Conservation (phyloP, 495 filamentous ascomycete genomes). For the Venustampulla echinocandica region DNA sequence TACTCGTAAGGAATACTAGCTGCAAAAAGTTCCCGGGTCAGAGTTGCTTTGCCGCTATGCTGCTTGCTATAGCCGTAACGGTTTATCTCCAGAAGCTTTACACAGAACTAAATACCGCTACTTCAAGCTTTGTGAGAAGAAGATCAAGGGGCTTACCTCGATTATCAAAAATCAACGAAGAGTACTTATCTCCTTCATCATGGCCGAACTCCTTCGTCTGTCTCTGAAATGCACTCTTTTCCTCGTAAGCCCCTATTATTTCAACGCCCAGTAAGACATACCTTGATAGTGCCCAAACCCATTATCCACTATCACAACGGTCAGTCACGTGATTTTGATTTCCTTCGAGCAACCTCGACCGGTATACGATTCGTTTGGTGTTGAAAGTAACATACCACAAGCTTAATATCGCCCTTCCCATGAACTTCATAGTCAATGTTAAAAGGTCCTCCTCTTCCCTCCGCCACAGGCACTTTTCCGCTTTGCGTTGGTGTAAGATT, state of each 20-base stretch:
- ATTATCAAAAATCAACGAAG: constrained; percentile 68
- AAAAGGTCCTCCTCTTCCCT: constrained; percentile 57
- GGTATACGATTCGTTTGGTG: no score
- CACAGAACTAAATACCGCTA: neutral
- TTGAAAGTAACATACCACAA: constrained; percentile 55
- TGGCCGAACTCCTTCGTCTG: constrained; percentile 72
- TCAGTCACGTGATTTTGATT: constrained; percentile 18
- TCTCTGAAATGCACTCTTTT: constrained; percentile 55
- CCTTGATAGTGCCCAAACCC: constrained; percentile 53
- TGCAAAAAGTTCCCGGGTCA: no score
- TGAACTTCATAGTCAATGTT: constrained; percentile 72
- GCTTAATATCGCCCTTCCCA: constrained; percentile 57
- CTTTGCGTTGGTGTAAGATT: constrained; percentile 49
- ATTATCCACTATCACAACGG: constrained; percentile 45
- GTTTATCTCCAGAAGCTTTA: no score
- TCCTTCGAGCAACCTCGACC: neutral
- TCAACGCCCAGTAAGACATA: constrained; percentile 34
- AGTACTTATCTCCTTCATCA: constrained; percentile 54
- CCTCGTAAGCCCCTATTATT: constrained; percentile 25
- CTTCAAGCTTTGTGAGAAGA: neutral
- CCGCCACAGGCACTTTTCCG: constrained; percentile 52
- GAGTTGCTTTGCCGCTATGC: no score
- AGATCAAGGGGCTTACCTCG: constrained; percentile 29
- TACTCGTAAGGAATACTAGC: no score
- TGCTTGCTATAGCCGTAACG: no score